A percentile compares a stretch with the other conserved stretches of the same genome.
Conservation (phyloP, 2,329 filamentous ascomycete genomes). For the Chalara sp. region DNA sequence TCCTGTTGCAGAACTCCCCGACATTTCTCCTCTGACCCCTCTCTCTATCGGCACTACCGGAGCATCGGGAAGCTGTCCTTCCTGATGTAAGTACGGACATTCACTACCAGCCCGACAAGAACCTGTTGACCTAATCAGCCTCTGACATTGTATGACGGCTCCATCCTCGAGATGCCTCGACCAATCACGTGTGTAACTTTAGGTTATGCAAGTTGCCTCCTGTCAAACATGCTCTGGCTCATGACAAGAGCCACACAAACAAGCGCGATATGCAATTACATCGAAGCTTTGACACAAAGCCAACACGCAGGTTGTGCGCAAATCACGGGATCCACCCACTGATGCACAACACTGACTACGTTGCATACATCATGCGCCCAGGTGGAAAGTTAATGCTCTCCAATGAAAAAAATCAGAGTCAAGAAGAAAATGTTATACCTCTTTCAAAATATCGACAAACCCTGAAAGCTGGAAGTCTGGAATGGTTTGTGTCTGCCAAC, state of each 20-base stretch:
- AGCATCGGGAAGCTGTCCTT: slow-evolving; percentile 14
- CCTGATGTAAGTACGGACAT: slow-evolving; percentile 44
- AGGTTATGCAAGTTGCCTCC: slow-evolving; percentile 8
- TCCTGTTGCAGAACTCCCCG: slow-evolving; percentile 5
- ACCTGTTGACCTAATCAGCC: slow-evolving; percentile 23
- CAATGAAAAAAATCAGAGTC: slow-evolving; percentile 24
- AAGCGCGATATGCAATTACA: background rate
- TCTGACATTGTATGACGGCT: slow-evolving; percentile 12
- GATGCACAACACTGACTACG: slow-evolving; percentile 19
- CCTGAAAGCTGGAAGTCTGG: slow-evolving; percentile 17
- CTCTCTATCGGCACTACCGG: slow-evolving; percentile 5
- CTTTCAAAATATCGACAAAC: slow-evolving; percentile 25
- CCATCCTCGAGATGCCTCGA: slow-evolving; percentile 7
- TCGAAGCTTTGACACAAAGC: slow-evolving; percentile 11
- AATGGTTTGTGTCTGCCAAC: slow-evolving; percentile 22
- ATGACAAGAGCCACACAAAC: background rate
- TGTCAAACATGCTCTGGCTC: slow-evolving; percentile 11
- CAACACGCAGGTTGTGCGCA: slow-evolving; percentile 14
- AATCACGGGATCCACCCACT: slow-evolving; percentile 21
- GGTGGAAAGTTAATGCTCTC: slow-evolving; percentile 6
- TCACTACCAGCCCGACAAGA: slow-evolving; percentile 41
- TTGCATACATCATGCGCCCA: slow-evolving; percentile 13
- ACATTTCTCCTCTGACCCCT: slow-evolving; percentile 10
- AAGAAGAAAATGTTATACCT: slow-evolving; percentile 3
- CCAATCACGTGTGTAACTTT: slow-evolving; percentile 21